Evolutionary conservation across 2,329 filamentous ascomycete genomes (phyloP), one percentile per base, ranked within the genome.

Genomic region (Malbranchea cinnamomea): DNA sequence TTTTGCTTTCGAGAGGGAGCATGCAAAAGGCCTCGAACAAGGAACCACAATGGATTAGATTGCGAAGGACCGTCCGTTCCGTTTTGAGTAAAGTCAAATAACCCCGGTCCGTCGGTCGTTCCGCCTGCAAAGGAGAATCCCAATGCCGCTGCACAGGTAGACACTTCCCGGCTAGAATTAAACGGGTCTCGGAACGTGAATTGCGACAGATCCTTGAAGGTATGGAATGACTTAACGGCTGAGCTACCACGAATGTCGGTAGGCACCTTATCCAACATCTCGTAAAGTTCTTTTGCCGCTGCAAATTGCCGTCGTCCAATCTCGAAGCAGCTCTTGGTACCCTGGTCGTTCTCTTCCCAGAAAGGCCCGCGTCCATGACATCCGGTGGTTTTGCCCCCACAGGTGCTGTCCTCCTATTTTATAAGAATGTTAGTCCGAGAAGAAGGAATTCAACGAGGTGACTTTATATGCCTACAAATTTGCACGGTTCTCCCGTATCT

Each of bases 111-210:
- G 50, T 95, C 87, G 0, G 82, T 81, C 0, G 87, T 95, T 7
- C 87, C 87, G 1, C 81, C 87, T 0, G 87, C 87, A 49, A 95
- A 95, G 0, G 80, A 85, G 49, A 89, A 92, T 4, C 87, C 87
- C 36, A 95, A 60, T 0, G 84, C 83, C 0, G 85, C 85, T 3
- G 84, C 77, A 43, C 87, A 95, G 0, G 85, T 92, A 28, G 59
- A 63, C 5, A 74, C 31, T 3, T 34, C 28, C 13, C 37, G 79
- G 17, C 57, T 57, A 3, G 71, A 72, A 26, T 92, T 83, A 42
- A 60, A 60, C 0, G 75, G 67, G 1, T 85, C 71, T 3, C 59
- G 53, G 47, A 94, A 92, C 1, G 65, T 66, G 50, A 75, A 89
- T 43, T 70, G 71, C 4, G 75, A 71, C 62, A 94, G 77, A 50